A percentile compares a stretch with the other conserved stretches of the same genome.
Conservation (phyloP, 192 early-diverging fungal genomes). For the Pilaira anomala region DNA sequence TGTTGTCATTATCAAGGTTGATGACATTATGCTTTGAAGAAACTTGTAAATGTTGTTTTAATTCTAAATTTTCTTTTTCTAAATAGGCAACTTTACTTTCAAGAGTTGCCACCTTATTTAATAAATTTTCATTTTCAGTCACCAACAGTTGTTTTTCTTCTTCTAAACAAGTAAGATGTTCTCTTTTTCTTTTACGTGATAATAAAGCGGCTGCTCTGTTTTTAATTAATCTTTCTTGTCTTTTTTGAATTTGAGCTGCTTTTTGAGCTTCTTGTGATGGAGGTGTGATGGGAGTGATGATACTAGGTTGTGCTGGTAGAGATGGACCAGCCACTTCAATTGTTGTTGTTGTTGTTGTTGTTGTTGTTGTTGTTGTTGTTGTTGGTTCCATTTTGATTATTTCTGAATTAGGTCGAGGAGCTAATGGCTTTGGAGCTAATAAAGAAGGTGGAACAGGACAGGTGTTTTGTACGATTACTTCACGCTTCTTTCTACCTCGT, state of each 20-base stretch:
- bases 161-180: conserved; percentile 78
- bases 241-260: conserved; percentile 59
- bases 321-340: not conserved
- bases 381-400: conserved; percentile 14
- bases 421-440: conserved; percentile 33
- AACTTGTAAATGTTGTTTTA: conserved; percentile 36
- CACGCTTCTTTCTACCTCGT: conserved; percentile 34
- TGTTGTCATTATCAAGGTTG: conserved; percentile 17
- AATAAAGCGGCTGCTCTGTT: conserved; percentile 87
- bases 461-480: not conserved
- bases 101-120: conserved; percentile 53
- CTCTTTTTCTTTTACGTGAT: conserved; percentile 87
- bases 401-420: conserved; percentile 32
- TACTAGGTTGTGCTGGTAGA: not conserved
- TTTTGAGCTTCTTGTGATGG: conserved; percentile 30
- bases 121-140: conserved; percentile 60
- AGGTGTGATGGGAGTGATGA: not conserved
- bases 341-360: not conserved
- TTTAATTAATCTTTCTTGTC: conserved; percentile 86
- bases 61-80: conserved; percentile 48
- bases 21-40: conserved; percentile 13
- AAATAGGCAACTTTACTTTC: conserved; percentile 56
- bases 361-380: not conserved
- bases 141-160: conserved; percentile 46
- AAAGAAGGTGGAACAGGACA: conserved; percentile 14